Percentiles rank a stretch among this genome's conserved stretches.
Evolutionary conservation across 192 early-diverging fungal species (phyloP).

Genomic region (Coemansia sp.): DNA sequence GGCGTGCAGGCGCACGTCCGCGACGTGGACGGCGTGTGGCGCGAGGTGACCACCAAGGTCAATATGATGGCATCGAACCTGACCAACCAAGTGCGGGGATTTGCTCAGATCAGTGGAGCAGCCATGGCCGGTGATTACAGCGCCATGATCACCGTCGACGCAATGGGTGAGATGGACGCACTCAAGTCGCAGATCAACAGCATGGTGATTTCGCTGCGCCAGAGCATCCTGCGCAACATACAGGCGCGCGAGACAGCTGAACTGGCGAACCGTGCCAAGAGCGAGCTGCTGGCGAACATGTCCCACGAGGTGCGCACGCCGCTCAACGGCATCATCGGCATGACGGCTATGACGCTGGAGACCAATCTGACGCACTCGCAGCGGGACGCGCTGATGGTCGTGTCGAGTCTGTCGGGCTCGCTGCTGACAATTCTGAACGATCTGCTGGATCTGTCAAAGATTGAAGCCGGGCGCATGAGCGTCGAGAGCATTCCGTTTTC

Average conservation of each 20-base stretch:
- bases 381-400: conserved; percentile 79
- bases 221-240: conserved; percentile 75
- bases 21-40: conserved; percentile 75
- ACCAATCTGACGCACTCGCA: conserved; percentile 76
- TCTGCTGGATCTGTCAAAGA: conserved; percentile 82
- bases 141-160: conserved; percentile 72
- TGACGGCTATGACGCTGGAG: conserved; percentile 72
- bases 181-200: conserved; percentile 83
- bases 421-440: conserved; percentile 79
- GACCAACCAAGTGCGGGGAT: conserved; percentile 77
- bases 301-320: conserved; percentile 83
- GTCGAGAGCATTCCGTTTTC: conserved; percentile 72
- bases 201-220: conserved; percentile 75
- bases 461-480: conserved; percentile 81
- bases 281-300: conserved; percentile 76
- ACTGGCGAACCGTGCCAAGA: conserved; percentile 77
- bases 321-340: conserved; percentile 80
- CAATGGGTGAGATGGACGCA: conserved; percentile 82
- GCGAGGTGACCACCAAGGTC: conserved; percentile 71
- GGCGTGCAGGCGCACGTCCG: conserved; percentile 73
- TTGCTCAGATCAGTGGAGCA: conserved; percentile 73
- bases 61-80: conserved; percentile 74
- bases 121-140: conserved; percentile 72
- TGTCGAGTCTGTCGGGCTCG: conserved; percentile 68
- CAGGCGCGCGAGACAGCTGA: conserved; percentile 78